These are phyloP conservation scores for Boletus semigastroideus DNA, from an alignment of 1,284 basidiomycete genomes.

Conservation along the genomic window DNA sequence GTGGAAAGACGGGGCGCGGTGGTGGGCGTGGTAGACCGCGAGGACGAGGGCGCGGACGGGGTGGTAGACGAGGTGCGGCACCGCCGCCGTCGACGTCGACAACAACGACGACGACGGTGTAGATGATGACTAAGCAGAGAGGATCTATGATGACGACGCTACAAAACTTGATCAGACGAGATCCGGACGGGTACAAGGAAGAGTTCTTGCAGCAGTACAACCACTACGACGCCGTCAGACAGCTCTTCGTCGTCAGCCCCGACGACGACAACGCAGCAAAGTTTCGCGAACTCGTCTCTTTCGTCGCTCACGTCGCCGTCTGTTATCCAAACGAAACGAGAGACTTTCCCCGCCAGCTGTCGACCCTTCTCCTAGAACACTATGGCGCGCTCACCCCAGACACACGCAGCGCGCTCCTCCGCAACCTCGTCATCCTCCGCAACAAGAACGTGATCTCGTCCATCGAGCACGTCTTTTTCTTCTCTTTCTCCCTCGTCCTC, in stretches of 20 bases:
- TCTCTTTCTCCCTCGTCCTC: rapidly evolving
- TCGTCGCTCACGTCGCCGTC: slow-evolving; percentile 83
- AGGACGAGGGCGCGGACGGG: slow-evolving; percentile 38
- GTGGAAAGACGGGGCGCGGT: slow-evolving; percentile 32
- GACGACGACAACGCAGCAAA: slow-evolving; percentile 82
- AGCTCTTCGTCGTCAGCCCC: slow-evolving; percentile 79
- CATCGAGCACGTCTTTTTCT: slow-evolving; percentile 67
- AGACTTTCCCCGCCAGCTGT: slow-evolving; percentile 79
- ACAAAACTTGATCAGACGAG: slow-evolving; percentile 96
- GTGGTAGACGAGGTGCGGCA: slow-evolving; percentile 6
- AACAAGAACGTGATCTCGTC: slow-evolving; percentile 93
- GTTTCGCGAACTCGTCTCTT: slow-evolving; percentile 84
- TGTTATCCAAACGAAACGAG: slow-evolving; percentile 89
- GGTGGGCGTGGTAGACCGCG: slow-evolving; percentile 31
- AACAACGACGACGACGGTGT: slow-evolving; percentile 5
- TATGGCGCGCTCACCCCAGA: slow-evolving; percentile 75
- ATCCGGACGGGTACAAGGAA: slow-evolving; percentile 88
- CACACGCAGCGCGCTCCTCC: slow-evolving; percentile 79
- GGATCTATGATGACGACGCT: slow-evolving; percentile 38
- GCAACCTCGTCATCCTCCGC: slow-evolving; percentile 89
- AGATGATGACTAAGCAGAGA: neutral
- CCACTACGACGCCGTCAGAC: slow-evolving; percentile 86
- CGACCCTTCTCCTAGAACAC: slow-evolving; percentile 72
- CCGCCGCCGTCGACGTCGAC: slow-evolving; percentile 1
- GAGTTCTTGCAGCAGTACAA: slow-evolving; percentile 99